A percentile compares a stretch with the other conserved stretches of the same genome.
Evolutionary conservation across 345 rosid species (phyloP).

Genomic region (Theobroma cacao): DNA sequence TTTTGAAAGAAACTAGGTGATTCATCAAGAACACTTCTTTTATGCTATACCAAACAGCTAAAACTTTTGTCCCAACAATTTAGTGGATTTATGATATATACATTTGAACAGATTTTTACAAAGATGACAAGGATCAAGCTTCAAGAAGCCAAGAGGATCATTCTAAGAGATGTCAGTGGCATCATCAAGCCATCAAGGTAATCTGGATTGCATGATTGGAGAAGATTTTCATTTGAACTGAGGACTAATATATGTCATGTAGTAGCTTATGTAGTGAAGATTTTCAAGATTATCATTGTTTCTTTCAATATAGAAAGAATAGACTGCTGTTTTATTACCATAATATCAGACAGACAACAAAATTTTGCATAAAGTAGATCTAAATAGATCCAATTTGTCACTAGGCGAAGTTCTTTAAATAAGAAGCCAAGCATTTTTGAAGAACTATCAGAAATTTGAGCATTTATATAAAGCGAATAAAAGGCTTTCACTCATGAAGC

Average conservation of each 20-base stretch:
- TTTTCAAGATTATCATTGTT: too few species aligned
- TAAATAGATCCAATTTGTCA: neutral
- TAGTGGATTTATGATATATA: neutral
- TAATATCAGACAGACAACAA: neutral
- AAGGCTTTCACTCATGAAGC: neutral
- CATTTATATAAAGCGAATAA: neutral
- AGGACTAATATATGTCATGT: neutral
- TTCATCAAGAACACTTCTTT: neutral
- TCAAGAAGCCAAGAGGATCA: constrained; percentile 37
- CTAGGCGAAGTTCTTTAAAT: neutral
- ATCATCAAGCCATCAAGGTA: constrained; percentile 59
- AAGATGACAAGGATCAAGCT: constrained; percentile 7
- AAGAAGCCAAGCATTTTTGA: neutral
- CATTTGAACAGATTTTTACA: constrained; percentile 8
- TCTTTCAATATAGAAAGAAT: neutral
- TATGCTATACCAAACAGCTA: neutral
- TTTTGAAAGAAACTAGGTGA: neutral
- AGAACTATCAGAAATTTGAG: neutral
- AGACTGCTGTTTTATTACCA: neutral
- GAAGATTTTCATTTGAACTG: neutral
- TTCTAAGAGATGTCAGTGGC: constrained; percentile 62
- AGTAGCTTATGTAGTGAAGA: neutral
- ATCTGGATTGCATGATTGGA: neutral
- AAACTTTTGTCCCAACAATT: neutral
- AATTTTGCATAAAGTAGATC: neutral